Evolutionary conservation across 2,329 filamentous ascomycete genomes (phyloP).

Genomic region (Septoria petroselini): DNA sequence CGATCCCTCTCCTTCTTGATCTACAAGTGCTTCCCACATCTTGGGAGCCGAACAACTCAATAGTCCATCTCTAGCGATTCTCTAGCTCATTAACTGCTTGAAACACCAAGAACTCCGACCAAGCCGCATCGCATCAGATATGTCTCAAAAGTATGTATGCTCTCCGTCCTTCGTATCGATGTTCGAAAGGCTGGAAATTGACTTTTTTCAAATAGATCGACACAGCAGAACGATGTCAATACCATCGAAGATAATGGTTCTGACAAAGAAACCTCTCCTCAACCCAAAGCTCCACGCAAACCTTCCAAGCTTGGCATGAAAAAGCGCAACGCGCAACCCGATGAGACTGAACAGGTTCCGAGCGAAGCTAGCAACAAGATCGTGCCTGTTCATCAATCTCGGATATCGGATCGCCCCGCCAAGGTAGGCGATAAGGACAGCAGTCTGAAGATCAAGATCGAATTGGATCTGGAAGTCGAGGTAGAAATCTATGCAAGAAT

Average conservation of each 20-base stretch:
- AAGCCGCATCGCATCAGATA: no score
- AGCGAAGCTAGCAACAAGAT: neutral
- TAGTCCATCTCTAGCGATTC: no score
- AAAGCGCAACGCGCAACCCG: neutral
- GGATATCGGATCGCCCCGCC: neutral
- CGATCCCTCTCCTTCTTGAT: neutral
- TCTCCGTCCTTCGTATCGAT: no score
- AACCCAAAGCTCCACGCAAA: neutral
- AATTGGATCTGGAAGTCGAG: constrained; percentile 34
- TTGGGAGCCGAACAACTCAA: no score
- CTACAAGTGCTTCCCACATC: neutral
- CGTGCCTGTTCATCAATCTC: neutral
- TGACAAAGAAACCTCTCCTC: neutral
- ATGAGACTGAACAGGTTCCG: neutral
- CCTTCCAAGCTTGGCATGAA: neutral
- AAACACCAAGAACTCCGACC: no score
- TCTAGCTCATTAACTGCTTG: no score
- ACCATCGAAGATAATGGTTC: no score
- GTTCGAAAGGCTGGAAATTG: no score
- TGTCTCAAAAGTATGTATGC: no score
- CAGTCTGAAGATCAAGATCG: constrained; percentile 33
- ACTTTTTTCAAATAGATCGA: no score
- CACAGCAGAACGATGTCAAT: no score
- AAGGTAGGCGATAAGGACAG: constrained; percentile 21
- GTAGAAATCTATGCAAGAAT: constrained; percentile 33